Conservation (phyloP, 495 filamentous ascomycete species). For the Aspergillus conjunctus region DNA sequence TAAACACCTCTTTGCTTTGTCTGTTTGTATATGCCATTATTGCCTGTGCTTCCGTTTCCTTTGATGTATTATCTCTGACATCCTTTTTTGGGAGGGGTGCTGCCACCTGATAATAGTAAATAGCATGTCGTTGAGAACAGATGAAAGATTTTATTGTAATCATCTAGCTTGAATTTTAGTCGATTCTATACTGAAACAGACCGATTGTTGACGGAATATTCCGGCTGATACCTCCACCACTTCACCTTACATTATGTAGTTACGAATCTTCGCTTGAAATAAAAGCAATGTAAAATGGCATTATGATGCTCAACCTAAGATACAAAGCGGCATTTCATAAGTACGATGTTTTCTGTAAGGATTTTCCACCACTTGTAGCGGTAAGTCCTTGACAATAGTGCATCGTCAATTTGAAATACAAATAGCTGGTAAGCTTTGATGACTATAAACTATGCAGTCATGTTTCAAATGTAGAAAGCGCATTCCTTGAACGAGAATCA, state of each 20-base stretch:
- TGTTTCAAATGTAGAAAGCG: too few species aligned
- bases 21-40: conserved; percentile 7
- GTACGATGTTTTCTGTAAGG: neutral
- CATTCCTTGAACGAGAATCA: too few species aligned
- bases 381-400: neutral
- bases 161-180: neutral
- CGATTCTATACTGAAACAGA: neutral
- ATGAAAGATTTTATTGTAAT: neutral
- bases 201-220: too few species aligned
- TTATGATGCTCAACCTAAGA: neutral
- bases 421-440: neutral
- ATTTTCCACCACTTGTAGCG: too few species aligned
- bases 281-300: neutral
- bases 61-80: neutral
- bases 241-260: too few species aligned
- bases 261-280: too few species aligned
- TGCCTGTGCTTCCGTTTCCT: conserved; percentile 1
- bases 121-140: conserved; percentile 2
- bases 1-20: conserved; percentile 4
- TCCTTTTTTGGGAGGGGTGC: neutral
- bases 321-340: neutral
- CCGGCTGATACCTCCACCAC: too few species aligned
- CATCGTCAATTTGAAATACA: neutral
- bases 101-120: conserved; percentile 2
- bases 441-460: too few species aligned